These are phyloP conservation scores for Pulveroboletus ravenelii DNA, from an alignment of 768 basidiomycete genomes.

Conservation along the genomic window DNA sequence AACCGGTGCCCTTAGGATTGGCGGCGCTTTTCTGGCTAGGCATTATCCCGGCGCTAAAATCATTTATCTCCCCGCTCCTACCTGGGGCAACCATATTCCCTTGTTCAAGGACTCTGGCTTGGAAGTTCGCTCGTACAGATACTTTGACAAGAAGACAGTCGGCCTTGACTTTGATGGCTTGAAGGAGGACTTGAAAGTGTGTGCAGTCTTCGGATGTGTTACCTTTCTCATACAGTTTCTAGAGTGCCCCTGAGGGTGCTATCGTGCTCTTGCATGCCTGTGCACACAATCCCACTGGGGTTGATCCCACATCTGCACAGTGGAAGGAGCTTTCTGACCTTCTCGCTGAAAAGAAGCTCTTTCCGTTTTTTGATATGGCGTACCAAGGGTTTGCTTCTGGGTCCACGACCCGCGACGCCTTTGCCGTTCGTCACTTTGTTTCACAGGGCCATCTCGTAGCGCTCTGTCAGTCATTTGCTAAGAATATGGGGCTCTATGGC, in stretches of 20 bases:
- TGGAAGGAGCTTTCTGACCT: conserved; percentile 90
- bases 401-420: conserved; percentile 84
- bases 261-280: conserved; percentile 94
- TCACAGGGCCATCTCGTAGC: conserved; percentile 86
- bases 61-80: conserved; percentile 89
- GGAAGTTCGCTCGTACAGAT: conserved; percentile 88
- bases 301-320: conserved; percentile 90
- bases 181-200: conserved; percentile 78
- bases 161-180: conserved; percentile 90
- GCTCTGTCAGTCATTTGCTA: conserved; percentile 93
- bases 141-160: conserved; percentile 89
- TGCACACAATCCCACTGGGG: conserved; percentile 98
- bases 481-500: conserved; percentile 99
- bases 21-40: conserved; percentile 84
- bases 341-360: conserved; percentile 81
- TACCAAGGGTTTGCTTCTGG: conserved; percentile 99
- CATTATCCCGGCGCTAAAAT: conserved; percentile 83
- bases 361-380: conserved; percentile 99
- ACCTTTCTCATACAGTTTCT: conserved; percentile 9
- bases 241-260: conserved; percentile 71
- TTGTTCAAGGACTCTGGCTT: conserved; percentile 93
- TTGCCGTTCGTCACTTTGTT: conserved; percentile 93
- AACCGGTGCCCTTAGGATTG: conserved; percentile 95
- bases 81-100: conserved; percentile 97
- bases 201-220: conserved; percentile 18